Conservation (phyloP, 169 alveolate genomes). For the Sarcocystis neurona region DNA sequence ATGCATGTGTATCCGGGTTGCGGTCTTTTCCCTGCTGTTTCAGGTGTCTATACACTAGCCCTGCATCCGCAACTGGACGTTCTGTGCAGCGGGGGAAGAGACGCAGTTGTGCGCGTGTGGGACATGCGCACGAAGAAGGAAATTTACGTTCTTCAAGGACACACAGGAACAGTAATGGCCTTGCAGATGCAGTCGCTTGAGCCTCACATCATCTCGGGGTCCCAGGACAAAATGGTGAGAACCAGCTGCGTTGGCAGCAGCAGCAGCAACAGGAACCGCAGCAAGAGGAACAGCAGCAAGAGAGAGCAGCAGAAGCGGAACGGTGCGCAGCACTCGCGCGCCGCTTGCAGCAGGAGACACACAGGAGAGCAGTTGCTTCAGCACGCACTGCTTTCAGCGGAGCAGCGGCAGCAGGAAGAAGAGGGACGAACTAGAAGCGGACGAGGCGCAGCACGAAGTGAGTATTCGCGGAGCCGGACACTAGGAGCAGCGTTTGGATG, state of each 20-base stretch:
- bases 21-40: not conserved
- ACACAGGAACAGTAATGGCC: conserved; percentile 89
- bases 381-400: no score
- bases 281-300: no score
- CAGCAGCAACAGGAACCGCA: not conserved
- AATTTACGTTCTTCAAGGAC: conserved; percentile 93
- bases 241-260: not conserved
- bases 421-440: no score
- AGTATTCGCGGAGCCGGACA: no score
- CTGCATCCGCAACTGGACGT: conserved; percentile 97
- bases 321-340: no score
- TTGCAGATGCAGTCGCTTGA: conserved; percentile 90
- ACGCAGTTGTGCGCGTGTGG: conserved; percentile 98
- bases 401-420: no score
- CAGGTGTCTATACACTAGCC: conserved; percentile 93
- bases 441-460: no score
- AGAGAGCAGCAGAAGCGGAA: no score
- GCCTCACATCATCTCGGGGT: conserved; percentile 97
- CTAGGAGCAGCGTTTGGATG: no score
- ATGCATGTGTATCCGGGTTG: not conserved
- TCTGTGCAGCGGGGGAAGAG: conserved; percentile 97
- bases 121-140: conserved; percentile 96
- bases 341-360: no score
- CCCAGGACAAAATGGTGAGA: conserved; percentile 74
- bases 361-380: no score